Evolutionary conservation across 129 eudicot genomes (phyloP).

Genomic region (Flaveria brownii): DNA sequence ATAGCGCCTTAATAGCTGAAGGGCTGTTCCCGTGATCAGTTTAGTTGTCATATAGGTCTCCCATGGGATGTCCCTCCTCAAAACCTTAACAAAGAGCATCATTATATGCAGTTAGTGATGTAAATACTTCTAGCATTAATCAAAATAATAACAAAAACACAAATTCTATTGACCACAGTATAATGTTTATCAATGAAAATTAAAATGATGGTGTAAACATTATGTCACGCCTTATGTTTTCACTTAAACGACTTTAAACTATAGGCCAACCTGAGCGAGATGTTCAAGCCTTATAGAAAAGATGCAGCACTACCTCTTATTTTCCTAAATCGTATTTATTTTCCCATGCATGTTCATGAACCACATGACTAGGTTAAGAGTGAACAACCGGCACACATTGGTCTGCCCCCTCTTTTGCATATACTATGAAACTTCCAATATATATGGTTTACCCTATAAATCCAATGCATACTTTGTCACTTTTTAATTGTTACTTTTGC

Average conservation of each 20-base stretch:
- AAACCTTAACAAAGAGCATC: conserved; percentile 45
- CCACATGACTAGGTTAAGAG: conserved; percentile 10
- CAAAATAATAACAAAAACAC: conserved; percentile 11
- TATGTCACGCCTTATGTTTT: background rate
- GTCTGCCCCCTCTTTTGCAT: background rate
- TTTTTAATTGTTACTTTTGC: background rate
- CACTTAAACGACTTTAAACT: background rate
- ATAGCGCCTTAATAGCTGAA: conserved; percentile 77
- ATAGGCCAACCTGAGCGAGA: background rate
- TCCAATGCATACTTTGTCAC: conserved; percentile 2
- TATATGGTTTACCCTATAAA: background rate
- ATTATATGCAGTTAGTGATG: background rate
- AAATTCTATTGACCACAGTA: conserved; percentile 11
- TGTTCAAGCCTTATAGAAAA: background rate
- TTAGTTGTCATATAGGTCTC: conserved; percentile 88
- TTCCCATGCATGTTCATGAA: background rate
- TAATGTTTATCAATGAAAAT: background rate
- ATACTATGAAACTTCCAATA: background rate
- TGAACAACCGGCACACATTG: background rate
- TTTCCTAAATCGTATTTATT: background rate
- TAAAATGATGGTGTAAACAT: background rate
- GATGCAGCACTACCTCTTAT: background rate
- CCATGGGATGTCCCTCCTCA: conserved; percentile 90
- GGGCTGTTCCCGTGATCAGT: conserved; percentile 70
- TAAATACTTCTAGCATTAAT: background rate